phyloP scores from a whole-genome alignment of 192 early-diverging fungal genomes.

The Backusella sp. region DNA sequence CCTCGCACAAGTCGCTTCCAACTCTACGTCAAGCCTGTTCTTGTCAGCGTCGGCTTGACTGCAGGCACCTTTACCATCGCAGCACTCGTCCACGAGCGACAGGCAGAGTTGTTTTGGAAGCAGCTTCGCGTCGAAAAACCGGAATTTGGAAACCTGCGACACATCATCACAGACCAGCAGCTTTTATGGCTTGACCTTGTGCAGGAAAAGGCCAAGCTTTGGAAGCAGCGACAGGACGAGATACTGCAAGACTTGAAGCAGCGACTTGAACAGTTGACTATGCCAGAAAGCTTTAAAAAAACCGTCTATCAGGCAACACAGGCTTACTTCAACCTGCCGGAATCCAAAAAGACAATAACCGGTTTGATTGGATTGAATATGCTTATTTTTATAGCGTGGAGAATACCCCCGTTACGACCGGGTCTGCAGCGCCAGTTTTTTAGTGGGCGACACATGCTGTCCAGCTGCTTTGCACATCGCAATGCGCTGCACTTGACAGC shows the following conservation, averaged over 20 bases:
- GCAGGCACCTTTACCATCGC: background rate
- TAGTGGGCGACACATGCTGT: slow-evolving; percentile 78
- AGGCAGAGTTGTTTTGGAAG: background rate
- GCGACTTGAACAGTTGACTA: background rate
- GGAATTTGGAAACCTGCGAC: background rate
- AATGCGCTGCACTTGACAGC: slow-evolving; percentile 70
- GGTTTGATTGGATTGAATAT: slow-evolving; percentile 67
- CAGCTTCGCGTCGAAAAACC: background rate
- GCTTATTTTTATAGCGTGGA: slow-evolving; percentile 76
- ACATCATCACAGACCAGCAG: background rate
- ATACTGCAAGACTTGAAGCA: background rate
- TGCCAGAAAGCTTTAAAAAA: background rate
- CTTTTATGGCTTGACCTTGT: background rate
- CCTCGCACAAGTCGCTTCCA: background rate
- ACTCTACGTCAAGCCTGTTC: background rate
- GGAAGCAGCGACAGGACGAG: slow-evolving; percentile 11
- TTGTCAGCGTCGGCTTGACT: background rate
- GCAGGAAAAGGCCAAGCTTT: background rate
- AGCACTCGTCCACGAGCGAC: background rate
- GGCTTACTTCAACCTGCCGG: background rate
- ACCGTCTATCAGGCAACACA: background rate
- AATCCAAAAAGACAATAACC: slow-evolving; percentile 23
- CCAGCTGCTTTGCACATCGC: slow-evolving; percentile 75
- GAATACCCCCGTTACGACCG: slow-evolving; percentile 50
- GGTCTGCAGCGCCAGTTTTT: slow-evolving; percentile 74